Conservation (phyloP, 2,329 filamentous ascomycete genomes). For the Fusarium chuoi region DNA sequence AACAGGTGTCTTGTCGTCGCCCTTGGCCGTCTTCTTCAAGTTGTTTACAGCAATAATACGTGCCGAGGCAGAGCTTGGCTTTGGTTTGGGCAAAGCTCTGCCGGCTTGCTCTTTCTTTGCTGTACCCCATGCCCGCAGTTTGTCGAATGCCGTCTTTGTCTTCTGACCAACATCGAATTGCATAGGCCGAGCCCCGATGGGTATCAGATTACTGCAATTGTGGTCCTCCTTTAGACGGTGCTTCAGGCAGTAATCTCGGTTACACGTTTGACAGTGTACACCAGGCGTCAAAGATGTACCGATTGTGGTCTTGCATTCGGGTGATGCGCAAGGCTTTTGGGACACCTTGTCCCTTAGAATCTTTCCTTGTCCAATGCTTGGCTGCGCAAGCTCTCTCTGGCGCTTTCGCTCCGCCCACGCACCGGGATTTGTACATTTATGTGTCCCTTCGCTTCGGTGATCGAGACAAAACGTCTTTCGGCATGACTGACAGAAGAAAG, state of each 20-base stretch:
- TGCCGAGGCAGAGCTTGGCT: slow-evolving; percentile 70
- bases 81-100: slow-evolving; percentile 69
- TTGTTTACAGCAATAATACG: slow-evolving; percentile 76
- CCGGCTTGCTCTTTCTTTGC: slow-evolving; percentile 75
- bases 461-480: slow-evolving; percentile 88
- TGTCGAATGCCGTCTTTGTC: slow-evolving; percentile 78
- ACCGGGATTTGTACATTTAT: slow-evolving; percentile 72
- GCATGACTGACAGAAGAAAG: slow-evolving; percentile 93
- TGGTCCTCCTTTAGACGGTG: slow-evolving; percentile 84
- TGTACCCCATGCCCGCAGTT: slow-evolving; percentile 82
- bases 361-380: slow-evolving; percentile 64
- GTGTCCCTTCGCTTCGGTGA: slow-evolving; percentile 86
- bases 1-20: slow-evolving; percentile 80
- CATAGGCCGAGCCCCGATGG: slow-evolving; percentile 60
- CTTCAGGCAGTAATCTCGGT: slow-evolving; percentile 79
- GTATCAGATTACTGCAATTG: slow-evolving; percentile 80
- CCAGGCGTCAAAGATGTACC: slow-evolving; percentile 75
- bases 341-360: slow-evolving; percentile 64
- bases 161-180: slow-evolving; percentile 66
- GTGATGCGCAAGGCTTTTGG: slow-evolving; percentile 75
- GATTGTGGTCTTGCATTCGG: slow-evolving; percentile 75
- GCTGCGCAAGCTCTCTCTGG: slow-evolving; percentile 62
- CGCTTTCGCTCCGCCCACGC: slow-evolving; percentile 71
- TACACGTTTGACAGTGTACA: slow-evolving; percentile 77
- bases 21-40: slow-evolving; percentile 89